phyloP scores from a whole-genome alignment of 495 filamentous ascomycete species.

The Xylaria grammica region DNA sequence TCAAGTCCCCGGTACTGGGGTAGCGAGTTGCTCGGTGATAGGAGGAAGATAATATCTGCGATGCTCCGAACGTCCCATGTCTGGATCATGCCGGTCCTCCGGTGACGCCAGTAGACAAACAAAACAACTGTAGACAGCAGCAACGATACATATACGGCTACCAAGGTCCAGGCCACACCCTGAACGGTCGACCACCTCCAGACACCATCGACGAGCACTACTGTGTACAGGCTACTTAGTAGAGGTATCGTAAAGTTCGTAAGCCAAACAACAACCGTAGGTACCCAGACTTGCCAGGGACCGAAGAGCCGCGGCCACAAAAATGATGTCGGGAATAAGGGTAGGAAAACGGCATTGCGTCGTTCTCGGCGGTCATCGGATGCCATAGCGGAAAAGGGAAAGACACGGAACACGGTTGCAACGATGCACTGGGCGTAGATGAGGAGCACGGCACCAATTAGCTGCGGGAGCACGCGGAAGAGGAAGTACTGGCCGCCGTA shows the following conservation, averaged over 20 bases:
- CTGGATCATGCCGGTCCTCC: constrained; percentile 69
- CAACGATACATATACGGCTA: constrained; percentile 73
- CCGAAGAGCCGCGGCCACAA: constrained; percentile 52
- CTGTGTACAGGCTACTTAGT: constrained; percentile 54
- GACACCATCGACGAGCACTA: constrained; percentile 43
- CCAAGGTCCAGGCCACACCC: constrained; percentile 76
- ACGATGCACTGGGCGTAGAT: constrained; percentile 78
- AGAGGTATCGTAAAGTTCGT: constrained; percentile 52
- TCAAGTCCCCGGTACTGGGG: constrained; percentile 64
- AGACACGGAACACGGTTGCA: constrained; percentile 72
- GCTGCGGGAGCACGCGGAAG: constrained; percentile 80
- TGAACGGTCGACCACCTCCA: constrained; percentile 84
- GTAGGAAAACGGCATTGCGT: constrained; percentile 57
- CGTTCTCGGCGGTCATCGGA: constrained; percentile 56
- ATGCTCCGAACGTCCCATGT: constrained; percentile 80
- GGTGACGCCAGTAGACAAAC: constrained; percentile 54
- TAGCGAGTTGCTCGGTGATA: constrained; percentile 79
- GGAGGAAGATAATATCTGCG: constrained; percentile 75
- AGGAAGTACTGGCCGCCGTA: constrained; percentile 80
- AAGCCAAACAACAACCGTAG: constrained; percentile 51
- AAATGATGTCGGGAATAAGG: constrained; percentile 57
- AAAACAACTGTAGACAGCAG: constrained; percentile 60
- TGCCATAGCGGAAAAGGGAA: constrained; percentile 79
- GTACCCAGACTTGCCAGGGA: constrained; percentile 51
- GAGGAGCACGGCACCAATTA: constrained; percentile 73